A percentile compares a stretch with the other conserved stretches of the same genome.
phyloP scores from a whole-genome alignment of 495 filamentous ascomycete genomes.

The Xylaria flabelliformis region DNA sequence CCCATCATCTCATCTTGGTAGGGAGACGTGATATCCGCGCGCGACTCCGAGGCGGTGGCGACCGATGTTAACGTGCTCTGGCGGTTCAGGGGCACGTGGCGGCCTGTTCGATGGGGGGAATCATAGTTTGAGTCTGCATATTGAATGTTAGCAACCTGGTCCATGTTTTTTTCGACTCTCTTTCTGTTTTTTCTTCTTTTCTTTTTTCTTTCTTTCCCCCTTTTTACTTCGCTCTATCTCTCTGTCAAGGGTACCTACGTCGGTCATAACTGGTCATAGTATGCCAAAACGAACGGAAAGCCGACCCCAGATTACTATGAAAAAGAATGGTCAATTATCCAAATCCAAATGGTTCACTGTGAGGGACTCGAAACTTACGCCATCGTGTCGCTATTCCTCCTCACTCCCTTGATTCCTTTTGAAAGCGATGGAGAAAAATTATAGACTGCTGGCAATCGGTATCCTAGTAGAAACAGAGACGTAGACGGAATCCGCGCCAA shows the following conservation, averaged over 20 bases:
- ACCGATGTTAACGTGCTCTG: slow-evolving; percentile 77
- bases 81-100: slow-evolving; percentile 78
- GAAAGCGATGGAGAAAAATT: neutral
- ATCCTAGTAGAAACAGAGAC: slow-evolving; percentile 1
- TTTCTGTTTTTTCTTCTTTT: too few relatives aligned
- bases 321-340: slow-evolving; percentile 10
- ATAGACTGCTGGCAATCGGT: neutral
- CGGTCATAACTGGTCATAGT: slow-evolving; percentile 80
- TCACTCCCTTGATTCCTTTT: neutral
- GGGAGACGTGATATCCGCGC: slow-evolving; percentile 73
- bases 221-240: neutral
- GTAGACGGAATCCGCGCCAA: slow-evolving; percentile 7
- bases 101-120: slow-evolving; percentile 83
- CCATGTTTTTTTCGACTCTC: neutral
- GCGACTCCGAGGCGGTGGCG: slow-evolving; percentile 78
- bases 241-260: slow-evolving; percentile 50
- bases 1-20: slow-evolving; percentile 69
- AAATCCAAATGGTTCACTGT: neutral
- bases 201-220: too few relatives aligned
- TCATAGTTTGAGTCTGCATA: slow-evolving; percentile 81
- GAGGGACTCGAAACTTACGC: slow-evolving; percentile 35
- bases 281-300: slow-evolving; percentile 90
- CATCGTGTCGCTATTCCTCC: slow-evolving; percentile 30
- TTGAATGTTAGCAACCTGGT: slow-evolving; percentile 31
- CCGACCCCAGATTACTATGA: slow-evolving; percentile 52